These are phyloP conservation scores for Taxillus chinensis DNA, from an alignment of 164 flowering plant genomes.

Conservation along the genomic window DNA sequence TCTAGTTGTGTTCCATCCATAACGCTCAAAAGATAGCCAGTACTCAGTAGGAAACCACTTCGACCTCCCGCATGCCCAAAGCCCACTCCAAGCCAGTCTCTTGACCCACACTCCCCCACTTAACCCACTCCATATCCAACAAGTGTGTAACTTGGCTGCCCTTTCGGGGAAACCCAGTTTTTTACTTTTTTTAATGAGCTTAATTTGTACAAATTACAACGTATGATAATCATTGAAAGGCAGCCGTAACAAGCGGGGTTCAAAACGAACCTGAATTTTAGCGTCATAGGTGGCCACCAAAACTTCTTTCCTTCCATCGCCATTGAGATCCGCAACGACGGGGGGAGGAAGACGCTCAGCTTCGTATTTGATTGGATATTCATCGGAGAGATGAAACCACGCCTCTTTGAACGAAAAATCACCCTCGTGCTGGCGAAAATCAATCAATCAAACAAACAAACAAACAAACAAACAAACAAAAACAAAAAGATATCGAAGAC, in stretches of 20 bases:
- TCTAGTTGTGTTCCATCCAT: no score
- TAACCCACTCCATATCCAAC: no score
- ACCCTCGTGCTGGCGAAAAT: conserved; percentile 64
- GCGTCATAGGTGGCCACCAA: conserved; percentile 95
- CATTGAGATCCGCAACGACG: conserved; percentile 83
- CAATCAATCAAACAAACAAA: background rate
- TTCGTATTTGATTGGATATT: conserved; percentile 87
- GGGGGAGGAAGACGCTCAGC: conserved; percentile 96
- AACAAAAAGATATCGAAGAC: background rate
- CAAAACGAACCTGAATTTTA: conserved; percentile 59
- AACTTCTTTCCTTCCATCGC: conserved; percentile 84
- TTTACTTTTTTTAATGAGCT: no score
- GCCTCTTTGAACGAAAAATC: conserved; percentile 91
- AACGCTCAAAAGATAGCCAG: no score
- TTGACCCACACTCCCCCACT: no score
- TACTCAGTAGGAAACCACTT: no score
- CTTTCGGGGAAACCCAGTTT: no score
- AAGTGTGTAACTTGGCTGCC: no score
- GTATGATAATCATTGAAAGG: no score
- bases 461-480: background rate
- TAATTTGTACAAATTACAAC: no score
- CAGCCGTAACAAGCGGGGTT: background rate
- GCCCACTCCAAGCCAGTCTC: no score
- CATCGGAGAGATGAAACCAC: conserved; percentile 86
- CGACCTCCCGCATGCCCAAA: no score